Conservation (phyloP, 331 rosid species). For the Quercus lobata region DNA sequence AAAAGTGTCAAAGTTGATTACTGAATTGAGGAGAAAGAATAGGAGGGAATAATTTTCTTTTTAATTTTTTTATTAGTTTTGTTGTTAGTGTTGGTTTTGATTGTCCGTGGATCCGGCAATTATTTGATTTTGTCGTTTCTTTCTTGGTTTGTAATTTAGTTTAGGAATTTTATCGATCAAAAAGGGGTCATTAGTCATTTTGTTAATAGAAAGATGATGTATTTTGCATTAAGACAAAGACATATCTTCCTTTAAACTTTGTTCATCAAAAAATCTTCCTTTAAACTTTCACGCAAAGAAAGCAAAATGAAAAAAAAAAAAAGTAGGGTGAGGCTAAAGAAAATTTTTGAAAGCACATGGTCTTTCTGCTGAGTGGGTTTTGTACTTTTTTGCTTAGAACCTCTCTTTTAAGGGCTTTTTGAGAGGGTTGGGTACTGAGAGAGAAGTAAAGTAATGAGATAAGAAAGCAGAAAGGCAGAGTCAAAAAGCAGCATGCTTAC, state of each 20-base stretch:
- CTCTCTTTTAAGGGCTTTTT: background rate
- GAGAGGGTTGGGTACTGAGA: background rate
- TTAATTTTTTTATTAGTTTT: background rate
- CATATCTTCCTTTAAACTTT: background rate
- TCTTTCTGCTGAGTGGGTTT: background rate
- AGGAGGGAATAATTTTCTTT: background rate
- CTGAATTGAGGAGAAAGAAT: constrained; percentile 9
- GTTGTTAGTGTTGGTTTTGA: constrained; percentile 24
- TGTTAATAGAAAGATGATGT: constrained; percentile 7
- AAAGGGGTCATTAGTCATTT: background rate
- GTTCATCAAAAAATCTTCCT: background rate
- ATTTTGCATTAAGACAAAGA: background rate
- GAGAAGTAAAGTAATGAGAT: background rate
- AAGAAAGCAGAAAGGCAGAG: constrained; percentile 1
- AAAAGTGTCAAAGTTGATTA: background rate
- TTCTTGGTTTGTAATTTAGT: constrained; percentile 5
- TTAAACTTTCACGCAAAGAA: background rate
- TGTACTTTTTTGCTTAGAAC: background rate
- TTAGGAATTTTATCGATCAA: background rate
- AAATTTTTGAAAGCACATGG: background rate
- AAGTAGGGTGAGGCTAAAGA: no score
- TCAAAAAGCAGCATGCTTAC: constrained; percentile 20
- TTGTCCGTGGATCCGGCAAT: constrained; percentile 30
- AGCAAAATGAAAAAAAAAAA: no score
- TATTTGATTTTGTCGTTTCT: constrained; percentile 37